Base-by-base conservation (phyloP, 2,329 filamentous ascomycete genomes). In the Epichloe glyceriae region DNA sequence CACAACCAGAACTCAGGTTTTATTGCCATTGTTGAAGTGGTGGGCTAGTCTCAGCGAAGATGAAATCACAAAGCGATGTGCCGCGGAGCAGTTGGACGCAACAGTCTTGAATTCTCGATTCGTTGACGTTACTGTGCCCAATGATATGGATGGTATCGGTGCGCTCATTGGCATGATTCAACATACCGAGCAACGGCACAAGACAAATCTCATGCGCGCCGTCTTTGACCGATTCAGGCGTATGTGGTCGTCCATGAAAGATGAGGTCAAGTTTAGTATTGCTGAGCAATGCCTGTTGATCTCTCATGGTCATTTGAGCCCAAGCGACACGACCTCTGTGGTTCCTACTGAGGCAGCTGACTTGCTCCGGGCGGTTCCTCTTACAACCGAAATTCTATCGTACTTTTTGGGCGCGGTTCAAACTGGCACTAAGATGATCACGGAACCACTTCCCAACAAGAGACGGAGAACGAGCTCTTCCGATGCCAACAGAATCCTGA, bases 391-490 rank as follows among this genome's bases (percentile, higher is more conserved):
- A 33, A 82, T 88, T 22, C 75, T 96, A 8, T 70, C 81, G 1
- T 74, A 76, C 46, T 88, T 95, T 66, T 69, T 95, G 7, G 78
- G 86, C 55, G 82, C 80, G 22, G 76, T 95, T 40, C 85, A 88
- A 52, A 82, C 80, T 14, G 79, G 83, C n/a, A 76, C 82, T 3
- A 81, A 85, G 58, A 77, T 90, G 66, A 81, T 84, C 41, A 82
- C 82, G 45, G 81, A 83, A 51, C 79, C 82, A 12, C 84, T 86
- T 10, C 78, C 85, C 2, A 83, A 83, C 56, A 95, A 95, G 72
- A 77, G 88, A 55, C 81, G 88, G 60, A 79, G 88, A 51, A 88
- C 82, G 0, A 94, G 86, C 66, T 80, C 84, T 50, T 83, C 79
- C 15, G 85, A 86, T 56, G 76, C 79, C 56, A 76, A 80, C 50